Base-by-base conservation (phyloP, 163 green algal species). In the Chloromonas sp. region DNA sequence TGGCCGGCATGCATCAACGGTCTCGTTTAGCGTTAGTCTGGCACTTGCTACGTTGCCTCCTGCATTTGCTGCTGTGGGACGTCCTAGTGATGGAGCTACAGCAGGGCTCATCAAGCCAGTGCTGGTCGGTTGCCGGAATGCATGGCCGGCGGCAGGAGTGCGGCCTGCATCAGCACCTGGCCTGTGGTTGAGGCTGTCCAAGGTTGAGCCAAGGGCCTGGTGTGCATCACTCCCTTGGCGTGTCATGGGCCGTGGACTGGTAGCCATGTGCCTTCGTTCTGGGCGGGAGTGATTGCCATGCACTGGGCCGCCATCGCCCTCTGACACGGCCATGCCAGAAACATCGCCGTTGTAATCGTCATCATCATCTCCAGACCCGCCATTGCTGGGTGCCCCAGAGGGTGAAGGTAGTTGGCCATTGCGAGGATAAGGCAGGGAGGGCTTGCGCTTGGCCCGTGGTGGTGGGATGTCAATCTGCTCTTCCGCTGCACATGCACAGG, bases 361-460 rank as follows among this genome's bases (percentile, higher is more conserved):
- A 11, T 74, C 5, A 11, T 74, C 5, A 74, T 74, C 36, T 36
- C 36, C 36, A 36, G 36, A 36, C 36, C 36, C 36, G 36, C 36
- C 36, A 36, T 36, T 36, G 36, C 36, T 36, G 36, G 36, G 36
- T 36, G 36, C 36, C 36, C 36, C 36, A 36, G 66, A 11, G 5
- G 66, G 66, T 74, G 66, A 74, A 15, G 66, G 66, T 11, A 11
- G 66, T 74, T 74, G 66, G 66, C 66, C 5, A 11, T 58, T 79
- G 13, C 71, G 71, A 36, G 71, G 71, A 14, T 66, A 70, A 11
- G 5, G 84, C 66, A 11, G 70, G 57, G 70, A 15, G 78, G 70
- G 92, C 88, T 96, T 98, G 83, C 92, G 90, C 90, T 98, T 98
- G 62, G 93, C 94, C 2, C 96, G 87, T 0, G 96, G 95, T 1